These are phyloP conservation scores for Eimeria acervulina DNA, from an alignment of 169 alveolate genomes.

Conservation along the genomic window DNA sequence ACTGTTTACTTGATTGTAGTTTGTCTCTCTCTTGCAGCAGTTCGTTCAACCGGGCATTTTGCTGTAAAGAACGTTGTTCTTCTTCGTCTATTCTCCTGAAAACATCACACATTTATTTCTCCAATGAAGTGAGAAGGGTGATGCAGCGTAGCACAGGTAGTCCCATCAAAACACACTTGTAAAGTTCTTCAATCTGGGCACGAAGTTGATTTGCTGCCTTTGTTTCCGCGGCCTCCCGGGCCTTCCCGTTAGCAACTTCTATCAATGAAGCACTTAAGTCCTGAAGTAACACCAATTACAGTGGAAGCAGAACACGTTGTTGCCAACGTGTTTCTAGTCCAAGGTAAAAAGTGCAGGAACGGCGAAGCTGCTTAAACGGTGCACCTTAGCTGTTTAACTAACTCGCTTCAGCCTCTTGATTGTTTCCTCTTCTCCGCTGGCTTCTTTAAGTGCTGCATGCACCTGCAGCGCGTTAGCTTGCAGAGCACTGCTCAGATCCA, in stretches of 20 bases:
- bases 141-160: not conserved
- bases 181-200: conserved; percentile 47
- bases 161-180: conserved; percentile 5
- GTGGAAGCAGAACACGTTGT: not conserved
- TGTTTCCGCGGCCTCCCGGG: conserved; percentile 70
- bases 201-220: conserved; percentile 75
- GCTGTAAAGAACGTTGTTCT: conserved; percentile 69
- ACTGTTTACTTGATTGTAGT: conserved; percentile 14
- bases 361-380: not conserved
- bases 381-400: not conserved
- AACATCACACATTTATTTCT: not conserved
- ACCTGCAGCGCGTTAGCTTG: conserved; percentile 58
- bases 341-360: not conserved
- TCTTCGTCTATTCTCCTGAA: conserved; percentile 69
- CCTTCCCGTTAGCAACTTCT: conserved; percentile 73
- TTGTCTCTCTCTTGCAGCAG: conserved; percentile 69
- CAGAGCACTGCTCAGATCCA: conserved; percentile 71
- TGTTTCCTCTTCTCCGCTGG: conserved; percentile 70
- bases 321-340: not conserved
- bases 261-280: conserved; percentile 66
- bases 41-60: conserved; percentile 57
- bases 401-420: conserved; percentile 67
- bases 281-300: not conserved
- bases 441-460: conserved; percentile 71
- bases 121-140: not conserved